Evolutionary conservation across 441 rosid species (phyloP).

Genomic region (Arabidopsis hybrid): DNA sequence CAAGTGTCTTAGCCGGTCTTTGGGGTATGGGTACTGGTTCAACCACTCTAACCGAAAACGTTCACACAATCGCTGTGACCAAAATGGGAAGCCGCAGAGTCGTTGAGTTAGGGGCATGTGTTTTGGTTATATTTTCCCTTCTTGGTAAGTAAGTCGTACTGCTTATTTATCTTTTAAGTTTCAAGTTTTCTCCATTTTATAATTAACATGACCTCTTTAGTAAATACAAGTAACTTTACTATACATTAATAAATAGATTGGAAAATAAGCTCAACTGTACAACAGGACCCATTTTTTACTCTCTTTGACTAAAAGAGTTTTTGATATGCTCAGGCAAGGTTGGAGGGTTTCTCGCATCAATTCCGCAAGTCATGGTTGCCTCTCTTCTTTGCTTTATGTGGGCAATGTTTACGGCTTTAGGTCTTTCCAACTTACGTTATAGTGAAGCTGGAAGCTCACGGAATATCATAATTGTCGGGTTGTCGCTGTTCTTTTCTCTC

Average conservation of each 20-base stretch:
- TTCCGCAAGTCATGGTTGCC: constrained; percentile 95
- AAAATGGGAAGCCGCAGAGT: constrained; percentile 99
- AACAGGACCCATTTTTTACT: background rate
- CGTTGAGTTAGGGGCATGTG: constrained; percentile 83
- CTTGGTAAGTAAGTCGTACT: constrained; percentile 65
- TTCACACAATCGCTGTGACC: constrained; percentile 96
- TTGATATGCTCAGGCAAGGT: constrained; percentile 72
- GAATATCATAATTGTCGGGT: constrained; percentile 93
- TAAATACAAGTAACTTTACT: background rate
- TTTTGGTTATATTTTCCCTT: constrained; percentile 77
- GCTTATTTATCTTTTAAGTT: constrained; percentile 15
- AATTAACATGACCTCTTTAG: background rate
- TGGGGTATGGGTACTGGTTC: constrained; percentile 99
- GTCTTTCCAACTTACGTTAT: constrained; percentile 91
- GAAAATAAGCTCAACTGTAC: background rate
- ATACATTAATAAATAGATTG: background rate
- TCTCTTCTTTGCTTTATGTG: constrained; percentile 98
- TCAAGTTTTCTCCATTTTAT: background rate
- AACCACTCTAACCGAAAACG: constrained; percentile 91
- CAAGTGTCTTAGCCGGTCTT: constrained; percentile 89
- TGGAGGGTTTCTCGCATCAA: constrained; percentile 95
- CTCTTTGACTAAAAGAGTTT: constrained; percentile 2
- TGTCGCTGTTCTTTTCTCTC: constrained; percentile 88
- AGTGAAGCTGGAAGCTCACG: constrained; percentile 99
- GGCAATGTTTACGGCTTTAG: constrained; percentile 95